Percentiles rank a stretch among this genome's conserved stretches.
Conservation (phyloP, 1,139 yeast genomes). For the Blastobotrys serpentis region DNA sequence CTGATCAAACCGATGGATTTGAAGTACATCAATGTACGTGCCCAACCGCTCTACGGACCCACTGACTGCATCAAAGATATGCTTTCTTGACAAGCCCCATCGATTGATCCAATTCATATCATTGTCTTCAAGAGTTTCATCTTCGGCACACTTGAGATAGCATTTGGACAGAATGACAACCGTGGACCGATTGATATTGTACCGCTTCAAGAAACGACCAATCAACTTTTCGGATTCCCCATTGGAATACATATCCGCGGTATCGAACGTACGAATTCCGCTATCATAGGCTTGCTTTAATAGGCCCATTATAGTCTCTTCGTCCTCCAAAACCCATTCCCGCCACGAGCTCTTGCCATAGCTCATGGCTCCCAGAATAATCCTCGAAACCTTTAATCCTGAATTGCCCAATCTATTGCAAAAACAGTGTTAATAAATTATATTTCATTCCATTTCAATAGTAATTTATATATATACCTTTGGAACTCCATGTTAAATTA, state of each 20-base stretch:
- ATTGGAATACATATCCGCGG: conserved; percentile 51
- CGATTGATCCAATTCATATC: conserved; percentile 39
- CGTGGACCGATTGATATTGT: conserved; percentile 46
- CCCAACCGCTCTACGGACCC: conserved; percentile 55
- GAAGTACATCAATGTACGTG: conserved; percentile 75
- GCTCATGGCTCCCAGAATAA: conserved; percentile 59
- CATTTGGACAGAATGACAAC: conserved; percentile 50
- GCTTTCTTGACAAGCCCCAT: conserved; percentile 48
- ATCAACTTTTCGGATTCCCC: conserved; percentile 46
- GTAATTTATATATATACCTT: no score
- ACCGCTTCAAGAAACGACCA: conserved; percentile 46
- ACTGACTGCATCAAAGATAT: conserved; percentile 52
- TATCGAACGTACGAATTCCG: conserved; percentile 56
- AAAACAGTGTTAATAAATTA: no score
- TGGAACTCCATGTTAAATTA: no score
- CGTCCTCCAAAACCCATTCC: conserved; percentile 52
- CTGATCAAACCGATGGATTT: conserved; percentile 60
- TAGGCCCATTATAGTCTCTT: conserved; percentile 41
- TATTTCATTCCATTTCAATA: no score
- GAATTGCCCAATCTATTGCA: conserved; percentile 6
- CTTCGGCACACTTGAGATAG: conserved; percentile 43
- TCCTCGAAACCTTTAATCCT: conserved; percentile 52
- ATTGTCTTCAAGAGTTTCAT: conserved; percentile 47
- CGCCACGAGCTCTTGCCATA: conserved; percentile 51
- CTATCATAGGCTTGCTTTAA: conserved; percentile 50